Percentiles rank a stretch among this genome's conserved stretches.
Conservation (phyloP, 495 filamentous ascomycete species). For the Pseudomonodictys pantanalensis region DNA sequence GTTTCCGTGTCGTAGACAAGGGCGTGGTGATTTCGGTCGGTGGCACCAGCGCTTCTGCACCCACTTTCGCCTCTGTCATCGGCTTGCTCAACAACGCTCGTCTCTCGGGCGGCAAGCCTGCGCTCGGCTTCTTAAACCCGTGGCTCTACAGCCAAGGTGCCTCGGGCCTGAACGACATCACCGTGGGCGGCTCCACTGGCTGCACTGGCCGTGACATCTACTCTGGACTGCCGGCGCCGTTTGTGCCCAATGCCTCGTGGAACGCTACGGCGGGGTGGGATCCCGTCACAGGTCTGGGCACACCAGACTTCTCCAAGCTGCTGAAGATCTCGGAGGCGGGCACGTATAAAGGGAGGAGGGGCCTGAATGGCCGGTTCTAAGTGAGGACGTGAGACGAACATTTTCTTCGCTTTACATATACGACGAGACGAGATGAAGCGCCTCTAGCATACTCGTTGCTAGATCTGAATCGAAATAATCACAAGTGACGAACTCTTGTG, state of each 20-base stretch:
- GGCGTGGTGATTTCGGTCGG: conserved; percentile 51
- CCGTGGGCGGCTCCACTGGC: conserved; percentile 56
- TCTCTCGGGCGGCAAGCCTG: conserved; percentile 51
- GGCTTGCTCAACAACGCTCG: conserved; percentile 67
- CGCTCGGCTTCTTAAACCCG: conserved; percentile 72
- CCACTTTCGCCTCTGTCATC: conserved; percentile 61
- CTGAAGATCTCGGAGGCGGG: conserved; percentile 26
- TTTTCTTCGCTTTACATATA: too few relatives aligned
- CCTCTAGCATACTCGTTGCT: too few relatives aligned
- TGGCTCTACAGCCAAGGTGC: conserved; percentile 61
- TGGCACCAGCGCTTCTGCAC: conserved; percentile 66
- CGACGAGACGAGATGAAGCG: too few relatives aligned
- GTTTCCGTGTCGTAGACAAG: conserved; percentile 55
- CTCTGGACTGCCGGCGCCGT: conserved; percentile 39
- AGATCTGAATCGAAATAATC: too few relatives aligned
- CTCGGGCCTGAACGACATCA: conserved; percentile 62
- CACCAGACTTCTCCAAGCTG: conserved; percentile 47
- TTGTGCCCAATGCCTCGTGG: conserved; percentile 40
- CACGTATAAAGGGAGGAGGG: conserved; percentile 20
- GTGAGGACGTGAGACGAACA: too few relatives aligned
- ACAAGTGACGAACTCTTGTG: too few relatives aligned
- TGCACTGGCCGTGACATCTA: conserved; percentile 54
- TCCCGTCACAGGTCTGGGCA: conserved; percentile 59
- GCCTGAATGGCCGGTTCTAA: background rate
- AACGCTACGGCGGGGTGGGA: conserved; percentile 59